Evolutionary conservation across 345 rosid genomes (phyloP).

Genomic region (Nasturtium officinale): DNA sequence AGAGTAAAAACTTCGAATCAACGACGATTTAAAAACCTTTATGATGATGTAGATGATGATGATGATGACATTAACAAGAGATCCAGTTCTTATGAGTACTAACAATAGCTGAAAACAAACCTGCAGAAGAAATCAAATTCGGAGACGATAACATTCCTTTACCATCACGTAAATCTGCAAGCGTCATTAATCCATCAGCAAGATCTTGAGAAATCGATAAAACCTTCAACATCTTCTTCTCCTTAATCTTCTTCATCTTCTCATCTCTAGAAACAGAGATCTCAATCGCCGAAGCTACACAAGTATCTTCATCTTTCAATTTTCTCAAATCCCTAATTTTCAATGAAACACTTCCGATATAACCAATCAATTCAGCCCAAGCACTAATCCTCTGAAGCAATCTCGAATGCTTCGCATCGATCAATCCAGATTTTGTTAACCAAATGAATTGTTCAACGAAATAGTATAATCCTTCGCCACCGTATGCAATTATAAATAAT

Average conservation of each 20-base stretch:
- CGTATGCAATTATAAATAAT: conserved; percentile 55
- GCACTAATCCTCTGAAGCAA: conserved; percentile 68
- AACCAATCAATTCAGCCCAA: conserved; percentile 80
- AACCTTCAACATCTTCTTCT: conserved; percentile 72
- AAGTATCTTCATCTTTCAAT: conserved; percentile 54
- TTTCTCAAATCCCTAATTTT: conserved; percentile 74
- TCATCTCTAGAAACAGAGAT: conserved; percentile 55
- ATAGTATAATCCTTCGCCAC: conserved; percentile 84
- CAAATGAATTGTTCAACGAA: conserved; percentile 86
- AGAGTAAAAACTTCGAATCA: not conserved
- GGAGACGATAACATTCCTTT: conserved; percentile 66
- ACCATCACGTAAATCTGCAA: conserved; percentile 75
- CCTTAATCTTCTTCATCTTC: conserved; percentile 58
- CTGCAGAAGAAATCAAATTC: conserved; percentile 61
- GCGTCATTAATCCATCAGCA: conserved; percentile 81
- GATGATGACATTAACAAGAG: too few relatives aligned
- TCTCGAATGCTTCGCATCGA: conserved; percentile 57
- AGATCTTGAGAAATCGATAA: conserved; percentile 80
- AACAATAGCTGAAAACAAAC: conserved; percentile 79
- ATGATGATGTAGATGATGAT: too few relatives aligned
- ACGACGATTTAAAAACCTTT: not conserved
- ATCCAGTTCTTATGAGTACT: conserved; percentile 93
- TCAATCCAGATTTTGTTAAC: conserved; percentile 82
- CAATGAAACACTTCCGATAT: conserved; percentile 65
- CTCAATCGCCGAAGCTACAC: conserved; percentile 56